A percentile compares a stretch with the other conserved stretches of the same genome.
Conservation (phyloP, 805 yeast genomes). For the Ogataea trehalophila region DNA sequence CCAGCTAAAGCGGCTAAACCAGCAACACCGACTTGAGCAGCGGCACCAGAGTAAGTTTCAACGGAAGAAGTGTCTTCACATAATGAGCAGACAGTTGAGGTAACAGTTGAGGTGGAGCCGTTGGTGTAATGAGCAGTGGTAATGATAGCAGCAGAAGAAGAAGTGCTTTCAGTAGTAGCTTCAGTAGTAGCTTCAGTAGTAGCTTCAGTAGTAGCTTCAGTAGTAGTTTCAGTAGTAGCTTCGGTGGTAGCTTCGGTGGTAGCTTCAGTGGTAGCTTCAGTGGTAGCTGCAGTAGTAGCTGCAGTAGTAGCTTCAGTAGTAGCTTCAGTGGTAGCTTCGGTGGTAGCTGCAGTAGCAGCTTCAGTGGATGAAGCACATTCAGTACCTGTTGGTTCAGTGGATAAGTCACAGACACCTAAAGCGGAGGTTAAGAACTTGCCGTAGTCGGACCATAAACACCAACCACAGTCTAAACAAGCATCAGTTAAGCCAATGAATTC, state of each 20-base stretch:
- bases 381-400: conserved; percentile 34
- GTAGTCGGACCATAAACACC: conserved; percentile 34
- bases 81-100: conserved; percentile 1
- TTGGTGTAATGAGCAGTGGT: conserved; percentile 9
- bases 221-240: conserved; percentile 1
- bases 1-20: conserved; percentile 22
- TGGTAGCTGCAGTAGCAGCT: neutral
- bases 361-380: conserved; percentile 6
- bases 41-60: conserved; percentile 15
- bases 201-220: conserved; percentile 7
- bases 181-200: conserved; percentile 11
- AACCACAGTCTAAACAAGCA: conserved; percentile 34
- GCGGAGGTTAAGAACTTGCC: conserved; percentile 26
- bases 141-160: conserved; percentile 8
- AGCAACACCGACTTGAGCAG: conserved; percentile 21
- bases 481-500: conserved; percentile 21
- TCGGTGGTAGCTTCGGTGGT: conserved; percentile 1
- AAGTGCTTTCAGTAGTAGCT: conserved; percentile 12
- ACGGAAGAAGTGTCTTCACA: neutral
- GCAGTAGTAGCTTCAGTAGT: conserved; percentile 8
- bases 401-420: conserved; percentile 24
- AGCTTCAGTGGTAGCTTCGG: conserved; percentile 16
- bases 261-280: conserved; percentile 3
- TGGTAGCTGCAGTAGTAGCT: conserved; percentile 3
- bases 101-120: conserved; percentile 2